Evolutionary conservation across 1,139 yeast species (phyloP), one percentile per base, ranked within the genome.

Genomic region (Protomyces gravidus): DNA sequence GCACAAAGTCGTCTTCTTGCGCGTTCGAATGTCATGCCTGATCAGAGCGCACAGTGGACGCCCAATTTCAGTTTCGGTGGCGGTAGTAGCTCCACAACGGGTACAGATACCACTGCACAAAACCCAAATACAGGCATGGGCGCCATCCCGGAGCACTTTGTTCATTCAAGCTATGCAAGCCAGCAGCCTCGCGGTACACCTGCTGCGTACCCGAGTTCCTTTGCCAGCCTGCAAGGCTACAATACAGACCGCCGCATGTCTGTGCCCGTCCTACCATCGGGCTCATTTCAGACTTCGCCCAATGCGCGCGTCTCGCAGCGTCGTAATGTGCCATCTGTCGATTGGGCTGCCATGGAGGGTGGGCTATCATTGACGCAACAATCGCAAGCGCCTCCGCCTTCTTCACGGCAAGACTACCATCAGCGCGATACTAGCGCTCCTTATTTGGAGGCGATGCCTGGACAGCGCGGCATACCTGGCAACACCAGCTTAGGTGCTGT

Each of bases 51-150:
- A 11, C 51, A 46, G 21, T 53, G 58, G 58, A 53, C 58, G 2
- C 58, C 58, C n/a, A 53, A 53, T 19, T 53, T 53, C 21, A 46
- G 51, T 25, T 53, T 53, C 27, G 58, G 58, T n/a, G 40, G 40
- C 17, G 40, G 40, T n/a, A n/a, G 21, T 23, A 15, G 36, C n/a
- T n/a, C n/a, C n/a, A n/a, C n/a, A n/a, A n/a, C n/a, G n/a, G 36
- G 36, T 30, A 30, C 4, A 13, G 6, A 36, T 15, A 36, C 19
- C 42, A 17, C 42, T n/a, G 42, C 23, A 11, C 5, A 17, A 19
- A 36, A 36, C 21, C 11, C 23, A 19, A 42, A 26, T 25, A n/a
- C 19, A n/a, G 11, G 26, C 4, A 48, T 42, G 17, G 40, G 17
- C 15, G 30, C 40, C 9, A 27, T n/a, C 19, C 48, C 26, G 11